Evolutionary conservation across 257 asterid species (phyloP).

Genomic region (Striga asiatica): DNA sequence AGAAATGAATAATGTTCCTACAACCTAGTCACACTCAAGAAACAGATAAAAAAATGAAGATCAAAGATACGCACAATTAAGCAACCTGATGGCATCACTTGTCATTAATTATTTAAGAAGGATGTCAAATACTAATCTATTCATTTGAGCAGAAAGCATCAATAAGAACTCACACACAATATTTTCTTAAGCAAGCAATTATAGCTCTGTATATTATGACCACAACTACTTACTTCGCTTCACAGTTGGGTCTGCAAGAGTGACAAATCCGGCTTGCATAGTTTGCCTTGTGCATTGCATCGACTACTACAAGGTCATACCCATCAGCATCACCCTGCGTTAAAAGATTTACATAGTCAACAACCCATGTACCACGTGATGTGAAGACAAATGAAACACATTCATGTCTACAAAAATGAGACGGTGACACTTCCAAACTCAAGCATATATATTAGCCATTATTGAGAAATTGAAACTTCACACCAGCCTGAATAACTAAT

Average conservation of each 20-base stretch:
- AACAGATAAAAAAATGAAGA: not conserved
- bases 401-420: not conserved
- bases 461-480: not conserved
- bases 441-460: not conserved
- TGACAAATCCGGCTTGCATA: conserved; percentile 99
- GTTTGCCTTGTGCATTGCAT: conserved; percentile 99
- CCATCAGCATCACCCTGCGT: conserved; percentile 99
- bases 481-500: not conserved
- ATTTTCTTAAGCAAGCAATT: not conserved
- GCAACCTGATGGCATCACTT: not conserved
- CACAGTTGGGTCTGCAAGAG: conserved; percentile 96
- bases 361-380: not conserved
- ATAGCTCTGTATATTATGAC: conserved; percentile 8
- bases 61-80: not conserved
- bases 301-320: conserved; percentile 92
- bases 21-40: not conserved
- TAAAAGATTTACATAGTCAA: conserved; percentile 10
- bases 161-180: not conserved
- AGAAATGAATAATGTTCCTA: conserved; percentile 11
- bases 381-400: not conserved
- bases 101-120: too few relatives aligned
- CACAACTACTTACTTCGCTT: conserved; percentile 72
- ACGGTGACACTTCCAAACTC: not conserved
- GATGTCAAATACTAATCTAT: not conserved
- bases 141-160: not conserved